Base-by-base conservation (phyloP, 768 basidiomycete species). In the Agaricus subrufescens region DNA sequence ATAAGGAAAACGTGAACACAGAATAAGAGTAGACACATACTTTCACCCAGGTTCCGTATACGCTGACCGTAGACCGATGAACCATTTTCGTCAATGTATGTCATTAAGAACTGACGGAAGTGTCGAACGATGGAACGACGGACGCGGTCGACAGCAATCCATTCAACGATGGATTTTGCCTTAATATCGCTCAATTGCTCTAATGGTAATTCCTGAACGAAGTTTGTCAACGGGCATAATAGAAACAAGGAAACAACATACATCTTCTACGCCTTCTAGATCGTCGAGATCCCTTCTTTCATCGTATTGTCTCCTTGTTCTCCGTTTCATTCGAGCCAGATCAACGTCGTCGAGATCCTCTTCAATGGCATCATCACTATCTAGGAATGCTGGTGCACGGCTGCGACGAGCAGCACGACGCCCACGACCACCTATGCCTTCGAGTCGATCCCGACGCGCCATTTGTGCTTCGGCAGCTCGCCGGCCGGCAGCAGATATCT, bases 151-250 rank as follows among this genome's bases (percentile, higher is more conserved):
- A 88, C 87, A 15, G 92, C 88, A 63, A 98, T 95, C 97, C 97
- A 99, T 70, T 98, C 97, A 25, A 90, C 89, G 55, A 99, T 94
- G 11, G 92, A 94, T 66, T 95, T 93, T 39, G 95, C 93, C 67
- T 98, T 98, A 76, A 99, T 94, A 66, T 99, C 97, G 58, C 92
- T 91, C 9, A 99, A 78, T 74, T 99, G 93, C 67, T 98, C 96
- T 43, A 97, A 70, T 0, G 97, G 94, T 52, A 99, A 80, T 71
- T 98, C 94, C 92, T 97, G 65, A 12, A 30, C 26, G 34, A 40
- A 31, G 27, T 34, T 46, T n/a, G 40, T 44, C 39, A 31, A 6
- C 25, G 27, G 45, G 56, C 4, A 38, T 34, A 44, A 8, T 34
- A 25, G 19, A 19, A 38, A 11, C 44, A 47, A n/a, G 30, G 59